Evolutionary conservation across 768 basidiomycete species (phyloP), one percentile per base, ranked within the genome.

Genomic region (Mycena metata): DNA sequence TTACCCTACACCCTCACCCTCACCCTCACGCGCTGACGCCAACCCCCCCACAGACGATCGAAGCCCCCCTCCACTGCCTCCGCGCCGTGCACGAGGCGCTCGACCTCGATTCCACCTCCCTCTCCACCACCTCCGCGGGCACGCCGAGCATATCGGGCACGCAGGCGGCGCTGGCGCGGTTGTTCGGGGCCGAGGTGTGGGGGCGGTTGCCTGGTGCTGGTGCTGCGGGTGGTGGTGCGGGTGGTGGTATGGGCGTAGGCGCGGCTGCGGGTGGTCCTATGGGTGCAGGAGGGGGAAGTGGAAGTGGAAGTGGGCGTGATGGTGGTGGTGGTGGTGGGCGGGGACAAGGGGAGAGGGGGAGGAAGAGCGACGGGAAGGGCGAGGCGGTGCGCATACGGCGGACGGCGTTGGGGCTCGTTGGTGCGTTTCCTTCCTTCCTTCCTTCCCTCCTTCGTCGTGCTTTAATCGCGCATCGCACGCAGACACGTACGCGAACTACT

Each of bases 1-100:
- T n/a, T n/a, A n/a, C n/a, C n/a, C n/a, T n/a, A n/a, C n/a, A n/a
- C n/a, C n/a, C n/a, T n/a, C n/a, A n/a, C n/a, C n/a, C n/a, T n/a
- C n/a, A n/a, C n/a, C n/a, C n/a, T n/a, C n/a, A n/a, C n/a, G n/a
- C n/a, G n/a, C n/a, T n/a, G n/a, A n/a, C n/a, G n/a, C n/a, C n/a
- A n/a, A n/a, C n/a, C n/a, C n/a, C n/a, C n/a, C n/a, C n/a, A n/a
- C 69, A 97, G 94, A 91, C 94, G 66, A 86, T 96, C 43, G 96
- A 98, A 79, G 93, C 93, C 2, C 91, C 91, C 0, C 77, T 98
- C 9, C 94, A 96, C 75, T 96, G 94, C 74, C 84, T 97, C 43
- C 90, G 91, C 82, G 91, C 91, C 8, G 85, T 96, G 11, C 94
- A 96, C 73, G 96, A 98, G 83, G 95, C 95, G 0, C 84, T 96